Base-by-base conservation (phyloP, 2,329 filamentous ascomycete species). In the Trichoderma sp. region DNA sequence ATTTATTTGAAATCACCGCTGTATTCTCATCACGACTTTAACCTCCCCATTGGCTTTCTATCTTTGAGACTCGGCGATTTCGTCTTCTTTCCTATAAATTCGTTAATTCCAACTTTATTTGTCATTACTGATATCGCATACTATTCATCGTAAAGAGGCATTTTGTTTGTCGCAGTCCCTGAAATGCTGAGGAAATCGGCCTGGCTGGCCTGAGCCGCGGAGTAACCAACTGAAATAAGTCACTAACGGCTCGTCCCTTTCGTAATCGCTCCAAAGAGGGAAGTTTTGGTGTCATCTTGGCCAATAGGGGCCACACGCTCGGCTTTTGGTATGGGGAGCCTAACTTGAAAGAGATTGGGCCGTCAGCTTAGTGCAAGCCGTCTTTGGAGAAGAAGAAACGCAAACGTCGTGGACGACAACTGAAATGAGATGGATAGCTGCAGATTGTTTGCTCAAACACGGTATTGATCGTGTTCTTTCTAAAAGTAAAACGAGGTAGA, bases 171-270 rank as follows among this genome's bases (percentile, higher is more conserved):
- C 47, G 8, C 10, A 49, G 21, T 49, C 4, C n/a, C 47, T 14
- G 1, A 49, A 24, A 49, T n/a, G 19, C n/a, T 49, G 10, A n/a
- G 13, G 47, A 49, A 11, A 21, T 6, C 4, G 47, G 47, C 40
- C 19, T 49, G 47, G 47, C 47, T 49, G 11, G 11, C 10, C 11
- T 24, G 47, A 21, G 47, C 47, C 21, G 47, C n/a, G 24, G 47
- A 49, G 11, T 13, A 24, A 24, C 47, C 47, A 24, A 49, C 27
- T 43, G 10, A 21, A 56, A 56, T 43, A 64, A 56, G 35, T 52
- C 61, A 33, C 61, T 64, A 64, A 56, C 61, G 61, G 56, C 63
- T 67, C 63, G 63, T 59, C 63, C 55, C 63, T 52, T 67, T 27
- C n/a, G n/a, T 49, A 14, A 11, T 59, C 37, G n/a, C 63, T 66